Evolutionary conservation across 106 monocot genomes (phyloP).

Genomic region (Triglochin maritima): DNA sequence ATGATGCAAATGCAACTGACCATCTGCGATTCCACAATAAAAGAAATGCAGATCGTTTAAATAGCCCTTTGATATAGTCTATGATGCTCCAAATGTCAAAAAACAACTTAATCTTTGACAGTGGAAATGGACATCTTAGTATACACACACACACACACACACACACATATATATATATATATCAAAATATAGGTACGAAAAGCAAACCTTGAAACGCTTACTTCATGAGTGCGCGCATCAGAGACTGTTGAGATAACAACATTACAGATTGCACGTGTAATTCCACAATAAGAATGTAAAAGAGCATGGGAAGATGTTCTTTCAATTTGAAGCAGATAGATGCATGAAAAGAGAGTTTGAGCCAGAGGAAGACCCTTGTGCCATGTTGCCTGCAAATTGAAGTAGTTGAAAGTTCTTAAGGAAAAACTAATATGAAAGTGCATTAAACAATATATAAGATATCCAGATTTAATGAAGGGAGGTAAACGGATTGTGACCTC

Average conservation of each 20-base stretch:
- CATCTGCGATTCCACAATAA: too few relatives aligned
- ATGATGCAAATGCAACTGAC: too few relatives aligned
- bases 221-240: conserved; percentile 92
- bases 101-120: too few relatives aligned
- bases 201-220: conserved; percentile 8
- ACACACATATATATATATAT: too few relatives aligned
- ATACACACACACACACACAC: too few relatives aligned
- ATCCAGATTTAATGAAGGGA: background rate
- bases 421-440: background rate
- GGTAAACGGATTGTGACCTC: conserved; percentile 38
- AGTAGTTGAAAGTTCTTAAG: conserved; percentile 1
- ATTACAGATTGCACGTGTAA: conserved; percentile 76
- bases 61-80: too few relatives aligned
- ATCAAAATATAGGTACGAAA: too few relatives aligned
- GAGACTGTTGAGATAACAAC: conserved; percentile 61
- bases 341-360: conserved; percentile 95
- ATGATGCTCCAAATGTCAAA: too few relatives aligned
- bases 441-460: background rate
- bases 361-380: conserved; percentile 86
- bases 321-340: conserved; percentile 83
- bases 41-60: too few relatives aligned
- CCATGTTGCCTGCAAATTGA: conserved; percentile 80
- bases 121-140: too few relatives aligned
- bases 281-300: conserved; percentile 82
- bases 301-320: conserved; percentile 88